phyloP scores from a whole-genome alignment of 148 eudicot species.

The Chenopodium formosanum region DNA sequence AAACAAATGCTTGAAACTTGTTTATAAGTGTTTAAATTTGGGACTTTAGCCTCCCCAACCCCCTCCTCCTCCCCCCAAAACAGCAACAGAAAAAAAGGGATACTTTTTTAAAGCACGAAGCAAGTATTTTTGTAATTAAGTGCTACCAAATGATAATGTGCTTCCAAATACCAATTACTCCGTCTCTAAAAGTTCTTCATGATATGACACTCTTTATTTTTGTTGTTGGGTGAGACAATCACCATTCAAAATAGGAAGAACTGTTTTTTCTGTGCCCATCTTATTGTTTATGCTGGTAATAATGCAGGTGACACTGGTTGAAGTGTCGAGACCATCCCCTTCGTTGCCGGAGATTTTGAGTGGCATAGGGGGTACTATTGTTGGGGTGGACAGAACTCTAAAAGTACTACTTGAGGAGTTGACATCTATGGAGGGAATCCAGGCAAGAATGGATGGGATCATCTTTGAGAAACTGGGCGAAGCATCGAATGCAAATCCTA shows the following conservation, averaged over 20 bases:
- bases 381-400: constrained; percentile 51
- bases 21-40: no score
- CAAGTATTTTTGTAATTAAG: no score
- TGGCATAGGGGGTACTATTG: constrained; percentile 57
- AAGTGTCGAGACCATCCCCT: constrained; percentile 66
- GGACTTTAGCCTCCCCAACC: no score
- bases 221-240: no score
- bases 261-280: neutral
- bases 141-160: no score
- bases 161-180: no score
- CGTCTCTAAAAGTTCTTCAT: no score
- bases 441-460: constrained; percentile 90
- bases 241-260: no score
- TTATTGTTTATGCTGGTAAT: neutral
- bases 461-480: constrained; percentile 59
- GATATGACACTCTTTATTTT: no score
- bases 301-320: constrained; percentile 76
- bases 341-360: constrained; percentile 60
- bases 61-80: no score
- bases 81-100: no score
- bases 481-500: constrained; percentile 36
- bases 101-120: neutral
- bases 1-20: neutral
- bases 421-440: constrained; percentile 60
- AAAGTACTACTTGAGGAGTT: constrained; percentile 51